phyloP scores from a whole-genome alignment of 2,329 filamentous ascomycete species.

The Alternaria arborescens region DNA sequence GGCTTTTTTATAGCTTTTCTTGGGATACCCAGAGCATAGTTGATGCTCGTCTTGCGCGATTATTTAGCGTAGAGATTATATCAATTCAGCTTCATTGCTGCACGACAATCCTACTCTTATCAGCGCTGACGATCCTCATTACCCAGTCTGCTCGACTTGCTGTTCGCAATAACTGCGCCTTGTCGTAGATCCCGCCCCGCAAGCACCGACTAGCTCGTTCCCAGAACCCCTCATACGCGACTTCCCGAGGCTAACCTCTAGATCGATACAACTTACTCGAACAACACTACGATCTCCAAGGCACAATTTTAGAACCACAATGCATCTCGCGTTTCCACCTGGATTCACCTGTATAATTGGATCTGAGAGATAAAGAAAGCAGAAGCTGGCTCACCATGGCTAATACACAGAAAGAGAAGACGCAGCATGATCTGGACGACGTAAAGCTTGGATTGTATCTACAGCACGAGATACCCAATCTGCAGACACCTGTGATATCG shows the following conservation, averaged over 20 bases:
- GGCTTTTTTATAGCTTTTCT: constrained; percentile 14
- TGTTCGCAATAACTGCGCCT: neutral
- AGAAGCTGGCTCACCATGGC: constrained; percentile 15
- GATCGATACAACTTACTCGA: constrained; percentile 25
- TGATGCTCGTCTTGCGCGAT: constrained; percentile 18
- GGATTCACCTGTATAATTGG: neutral
- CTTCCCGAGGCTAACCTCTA: constrained; percentile 33
- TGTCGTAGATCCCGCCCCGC: constrained; percentile 12
- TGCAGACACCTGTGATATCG: constrained; percentile 39
- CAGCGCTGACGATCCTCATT: neutral
- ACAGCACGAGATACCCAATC: constrained; percentile 31
- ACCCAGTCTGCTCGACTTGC: neutral
- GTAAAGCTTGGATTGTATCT: constrained; percentile 41
- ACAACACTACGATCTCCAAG: neutral
- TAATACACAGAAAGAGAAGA: constrained; percentile 22
- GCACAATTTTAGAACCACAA: neutral
- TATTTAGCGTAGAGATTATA: constrained; percentile 6
- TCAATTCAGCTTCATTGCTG: constrained; percentile 10
- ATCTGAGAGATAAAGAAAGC: neutral
- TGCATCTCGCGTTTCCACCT: neutral
- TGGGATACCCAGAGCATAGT: constrained; percentile 22
- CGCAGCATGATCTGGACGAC: constrained; percentile 43
- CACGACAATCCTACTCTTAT: neutral
- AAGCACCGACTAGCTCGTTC: constrained; percentile 15
- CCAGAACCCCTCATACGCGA: neutral